Percentiles rank a stretch among this genome's conserved stretches.
These are phyloP conservation scores for Jaltomata sinuosa DNA, from an alignment of 257 asterid species.

Conservation along the genomic window DNA sequence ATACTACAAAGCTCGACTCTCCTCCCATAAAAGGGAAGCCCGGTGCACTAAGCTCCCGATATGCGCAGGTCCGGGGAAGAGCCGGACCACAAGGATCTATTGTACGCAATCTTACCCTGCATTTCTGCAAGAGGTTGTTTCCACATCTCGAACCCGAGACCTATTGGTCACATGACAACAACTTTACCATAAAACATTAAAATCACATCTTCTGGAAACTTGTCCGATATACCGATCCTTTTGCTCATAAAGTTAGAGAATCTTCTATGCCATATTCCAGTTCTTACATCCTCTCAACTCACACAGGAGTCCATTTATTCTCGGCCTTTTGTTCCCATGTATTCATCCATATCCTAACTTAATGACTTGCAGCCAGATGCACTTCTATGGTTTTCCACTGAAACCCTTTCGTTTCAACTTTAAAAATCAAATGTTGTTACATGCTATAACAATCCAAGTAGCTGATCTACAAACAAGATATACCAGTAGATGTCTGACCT, in stretches of 20 bases:
- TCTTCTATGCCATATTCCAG: neutral
- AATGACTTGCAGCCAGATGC: neutral
- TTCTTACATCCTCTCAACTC: neutral
- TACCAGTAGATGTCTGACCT: slow-evolving; percentile 10
- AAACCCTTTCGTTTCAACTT: neutral
- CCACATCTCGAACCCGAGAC: neutral
- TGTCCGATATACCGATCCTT: neutral
- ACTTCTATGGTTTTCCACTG: neutral
- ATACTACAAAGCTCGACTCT: neutral
- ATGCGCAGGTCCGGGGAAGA: neutral
- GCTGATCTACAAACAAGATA: neutral
- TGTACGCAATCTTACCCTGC: neutral
- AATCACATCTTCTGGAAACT: neutral
- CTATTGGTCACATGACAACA: neutral
- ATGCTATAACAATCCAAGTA: neutral
- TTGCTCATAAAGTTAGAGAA: neutral
- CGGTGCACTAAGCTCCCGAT: neutral
- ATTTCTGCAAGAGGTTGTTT: neutral
- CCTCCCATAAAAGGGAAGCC: neutral
- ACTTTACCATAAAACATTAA: neutral
- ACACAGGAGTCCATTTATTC: neutral
- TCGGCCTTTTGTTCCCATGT: neutral
- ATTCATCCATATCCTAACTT: neutral
- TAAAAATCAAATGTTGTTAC: neutral
- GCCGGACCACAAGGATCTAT: neutral